These are phyloP conservation scores for Diplocarpon mali DNA, from an alignment of 2,329 filamentous ascomycete genomes.

Conservation along the genomic window DNA sequence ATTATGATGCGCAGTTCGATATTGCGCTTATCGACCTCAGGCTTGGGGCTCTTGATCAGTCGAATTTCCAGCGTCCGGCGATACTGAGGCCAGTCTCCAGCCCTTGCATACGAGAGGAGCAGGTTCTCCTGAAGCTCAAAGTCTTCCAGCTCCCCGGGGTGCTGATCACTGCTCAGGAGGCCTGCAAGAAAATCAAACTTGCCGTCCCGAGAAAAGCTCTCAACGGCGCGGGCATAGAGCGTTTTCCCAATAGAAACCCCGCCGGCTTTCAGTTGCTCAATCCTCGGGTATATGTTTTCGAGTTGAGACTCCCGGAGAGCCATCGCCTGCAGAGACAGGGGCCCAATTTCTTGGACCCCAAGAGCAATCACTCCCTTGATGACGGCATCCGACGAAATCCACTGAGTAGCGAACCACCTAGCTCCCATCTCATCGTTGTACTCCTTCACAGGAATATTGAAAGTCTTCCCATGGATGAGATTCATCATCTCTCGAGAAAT, in stretches of 20 bases:
- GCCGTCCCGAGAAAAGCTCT: conserved; percentile 48
- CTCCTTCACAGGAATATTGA: conserved; percentile 30
- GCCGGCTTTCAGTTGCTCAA: conserved; percentile 48
- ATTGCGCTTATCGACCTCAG: conserved; percentile 34
- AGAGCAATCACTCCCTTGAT: conserved; percentile 60
- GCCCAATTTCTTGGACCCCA: conserved; percentile 61
- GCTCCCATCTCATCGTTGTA: conserved; percentile 63
- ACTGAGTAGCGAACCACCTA: conserved; percentile 69
- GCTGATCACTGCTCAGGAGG: conserved; percentile 43
- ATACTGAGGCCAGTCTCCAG: conserved; percentile 38
- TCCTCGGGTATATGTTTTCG: conserved; percentile 43
- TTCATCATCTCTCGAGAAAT: conserved; percentile 27
- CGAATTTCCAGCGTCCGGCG: conserved; percentile 45
- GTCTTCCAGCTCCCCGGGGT: conserved; percentile 53
- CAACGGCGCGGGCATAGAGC: conserved; percentile 54
- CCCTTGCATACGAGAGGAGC: conserved; percentile 39
- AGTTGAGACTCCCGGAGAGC: conserved; percentile 51
- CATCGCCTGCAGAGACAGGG: conserved; percentile 66
- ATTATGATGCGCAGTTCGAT: conserved; percentile 33
- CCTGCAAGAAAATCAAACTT: conserved; percentile 28
- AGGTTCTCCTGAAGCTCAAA: conserved; percentile 40
- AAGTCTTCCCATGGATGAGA: conserved; percentile 22
- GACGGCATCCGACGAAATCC: conserved; percentile 61
- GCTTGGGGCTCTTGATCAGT: conserved; percentile 31
- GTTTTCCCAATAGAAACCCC: conserved; percentile 53